A percentile compares a stretch with the other conserved stretches of the same genome.
Conservation (phyloP, 805 yeast genomes). For the Saturnispora hagleri region DNA sequence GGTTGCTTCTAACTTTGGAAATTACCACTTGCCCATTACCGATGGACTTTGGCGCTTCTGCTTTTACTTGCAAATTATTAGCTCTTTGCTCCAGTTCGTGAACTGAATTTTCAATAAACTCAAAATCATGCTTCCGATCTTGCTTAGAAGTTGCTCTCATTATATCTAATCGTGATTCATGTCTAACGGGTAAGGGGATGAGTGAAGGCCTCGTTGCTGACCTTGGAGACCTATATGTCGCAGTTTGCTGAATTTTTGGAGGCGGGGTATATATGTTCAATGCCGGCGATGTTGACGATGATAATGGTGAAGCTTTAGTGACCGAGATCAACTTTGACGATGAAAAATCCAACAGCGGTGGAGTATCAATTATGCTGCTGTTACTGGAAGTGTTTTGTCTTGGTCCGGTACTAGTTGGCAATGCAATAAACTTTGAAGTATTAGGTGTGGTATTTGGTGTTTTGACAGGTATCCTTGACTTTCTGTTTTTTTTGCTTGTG, state of each 20-base stretch:
- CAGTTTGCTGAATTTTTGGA: neutral
- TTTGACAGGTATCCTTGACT: conserved; percentile 9
- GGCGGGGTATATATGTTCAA: neutral
- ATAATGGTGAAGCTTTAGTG: too few relatives aligned
- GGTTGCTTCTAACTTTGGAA: conserved; percentile 2
- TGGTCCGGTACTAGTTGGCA: conserved; percentile 15
- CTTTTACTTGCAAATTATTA: neutral
- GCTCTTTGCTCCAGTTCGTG: neutral
- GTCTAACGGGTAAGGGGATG: conserved; percentile 24
- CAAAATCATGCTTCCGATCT: neutral
- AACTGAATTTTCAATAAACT: neutral
- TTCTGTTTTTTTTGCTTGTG: conserved; percentile 12
- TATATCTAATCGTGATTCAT: conserved; percentile 19
- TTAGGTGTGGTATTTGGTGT: conserved; percentile 13
- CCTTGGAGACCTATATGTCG: neutral
- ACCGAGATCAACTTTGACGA: neutral
- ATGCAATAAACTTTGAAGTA: conserved; percentile 1
- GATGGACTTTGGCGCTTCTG: neutral
- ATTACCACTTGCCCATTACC: neutral
- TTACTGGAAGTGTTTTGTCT: neutral
- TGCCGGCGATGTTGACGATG: neutral
- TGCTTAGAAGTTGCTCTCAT: conserved; percentile 12
- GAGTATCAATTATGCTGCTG: neutral
- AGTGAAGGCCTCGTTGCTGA: conserved; percentile 6
- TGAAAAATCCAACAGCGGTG: neutral